These are phyloP conservation scores for Lanmaoa rubissima DNA, from an alignment of 768 basidiomycete genomes.

Conservation along the genomic window DNA sequence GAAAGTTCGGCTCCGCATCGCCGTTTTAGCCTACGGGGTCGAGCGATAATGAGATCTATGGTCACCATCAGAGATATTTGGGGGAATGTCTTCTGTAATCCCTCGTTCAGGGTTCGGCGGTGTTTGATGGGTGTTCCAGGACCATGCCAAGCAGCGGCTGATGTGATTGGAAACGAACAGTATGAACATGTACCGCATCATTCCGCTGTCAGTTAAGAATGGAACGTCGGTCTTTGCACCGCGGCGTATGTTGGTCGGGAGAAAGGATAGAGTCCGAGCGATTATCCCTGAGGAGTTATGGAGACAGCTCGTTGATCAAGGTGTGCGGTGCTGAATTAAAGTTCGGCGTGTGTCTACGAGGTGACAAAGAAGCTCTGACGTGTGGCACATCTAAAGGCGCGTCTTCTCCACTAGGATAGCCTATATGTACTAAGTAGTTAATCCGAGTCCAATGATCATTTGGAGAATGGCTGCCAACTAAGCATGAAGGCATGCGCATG, in stretches of 20 bases:
- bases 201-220: not conserved
- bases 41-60: conserved; percentile 6
- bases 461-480: not conserved
- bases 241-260: not conserved
- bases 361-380: conserved; percentile 10
- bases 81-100: conserved; percentile 1
- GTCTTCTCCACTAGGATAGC: not conserved
- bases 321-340: not conserved
- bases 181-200: conserved; percentile 7
- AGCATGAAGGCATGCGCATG: not conserved
- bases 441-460: not conserved
- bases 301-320: not conserved
- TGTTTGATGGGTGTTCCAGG: conserved; percentile 28
- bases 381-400: not conserved
- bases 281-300: not conserved
- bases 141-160: conserved; percentile 24
- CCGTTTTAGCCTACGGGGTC: conserved; percentile 10
- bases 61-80: conserved; percentile 25
- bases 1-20: conserved; percentile 17
- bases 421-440: not conserved
- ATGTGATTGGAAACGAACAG: conserved; percentile 14
- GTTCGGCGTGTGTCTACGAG: not conserved
- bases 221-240: not conserved
- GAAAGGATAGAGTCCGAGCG: not conserved
- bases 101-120: conserved; percentile 13